Evolutionary conservation across 208 protist genomes (phyloP).

Genomic region (Leishmania lainsoni): DNA sequence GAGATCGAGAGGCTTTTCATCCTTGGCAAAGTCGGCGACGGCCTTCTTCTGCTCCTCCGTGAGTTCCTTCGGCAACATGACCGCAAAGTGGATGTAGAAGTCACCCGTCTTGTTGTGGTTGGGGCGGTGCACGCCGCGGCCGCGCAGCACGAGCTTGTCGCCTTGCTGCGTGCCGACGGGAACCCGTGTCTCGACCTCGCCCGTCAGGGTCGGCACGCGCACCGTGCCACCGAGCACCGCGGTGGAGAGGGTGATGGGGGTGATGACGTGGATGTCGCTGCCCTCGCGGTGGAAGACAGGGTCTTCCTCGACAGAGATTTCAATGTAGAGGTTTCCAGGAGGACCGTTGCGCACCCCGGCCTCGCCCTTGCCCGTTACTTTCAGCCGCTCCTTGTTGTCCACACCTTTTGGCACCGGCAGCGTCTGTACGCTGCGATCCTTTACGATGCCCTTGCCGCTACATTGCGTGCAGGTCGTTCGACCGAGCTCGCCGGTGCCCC

Average conservation of each 20-base stretch:
- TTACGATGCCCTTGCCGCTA: constrained; percentile 89
- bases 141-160: constrained; percentile 86
- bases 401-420: constrained; percentile 88
- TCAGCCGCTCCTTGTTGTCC: constrained; percentile 89
- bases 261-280: constrained; percentile 85
- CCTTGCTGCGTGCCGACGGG: constrained; percentile 88
- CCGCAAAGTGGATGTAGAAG: constrained; percentile 91
- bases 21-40: constrained; percentile 85
- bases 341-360: constrained; percentile 87
- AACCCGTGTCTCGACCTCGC: constrained; percentile 87
- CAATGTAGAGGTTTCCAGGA: constrained; percentile 89
- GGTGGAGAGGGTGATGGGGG: constrained; percentile 72
- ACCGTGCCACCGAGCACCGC: constrained; percentile 82
- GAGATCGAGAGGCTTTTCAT: constrained; percentile 79
- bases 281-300: constrained; percentile 88
- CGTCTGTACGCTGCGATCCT: constrained; percentile 88
- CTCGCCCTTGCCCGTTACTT: constrained; percentile 88
- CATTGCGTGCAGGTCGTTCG: constrained; percentile 80
- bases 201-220: constrained; percentile 79
- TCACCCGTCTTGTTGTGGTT: constrained; percentile 88
- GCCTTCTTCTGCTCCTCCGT: constrained; percentile 77
- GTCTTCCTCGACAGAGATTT: constrained; percentile 87
- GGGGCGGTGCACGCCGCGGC: constrained; percentile 80
- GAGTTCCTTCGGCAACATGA: constrained; percentile 82
- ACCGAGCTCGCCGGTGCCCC: constrained; percentile 82